Evolutionary conservation across 805 yeast species (phyloP).

Genomic region (Schizosaccharomyces octosporus): DNA sequence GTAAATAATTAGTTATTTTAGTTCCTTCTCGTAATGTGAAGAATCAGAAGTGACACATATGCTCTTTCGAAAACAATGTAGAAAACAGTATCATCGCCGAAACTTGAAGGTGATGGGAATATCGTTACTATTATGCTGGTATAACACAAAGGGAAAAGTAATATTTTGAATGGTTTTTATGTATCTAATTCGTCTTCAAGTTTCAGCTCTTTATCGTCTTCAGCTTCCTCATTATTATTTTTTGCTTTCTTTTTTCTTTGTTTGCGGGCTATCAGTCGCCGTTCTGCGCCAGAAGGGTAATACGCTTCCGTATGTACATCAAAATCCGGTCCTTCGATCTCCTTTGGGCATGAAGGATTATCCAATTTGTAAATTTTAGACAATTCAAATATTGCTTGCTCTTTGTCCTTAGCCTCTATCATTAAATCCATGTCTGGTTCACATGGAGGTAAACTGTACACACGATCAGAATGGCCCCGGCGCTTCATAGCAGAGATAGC

Average conservation of each 20-base stretch:
- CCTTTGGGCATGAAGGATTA: neutral
- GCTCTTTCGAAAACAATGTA: too few species aligned
- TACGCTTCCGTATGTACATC: neutral
- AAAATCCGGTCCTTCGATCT: neutral
- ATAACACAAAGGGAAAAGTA: too few species aligned
- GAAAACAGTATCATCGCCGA: too few species aligned
- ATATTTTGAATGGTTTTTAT: too few species aligned
- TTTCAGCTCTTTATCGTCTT: too few species aligned
- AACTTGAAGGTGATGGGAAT: too few species aligned
- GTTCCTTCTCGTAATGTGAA: too few species aligned
- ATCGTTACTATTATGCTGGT: too few species aligned
- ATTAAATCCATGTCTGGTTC: neutral
- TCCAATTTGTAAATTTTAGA: neutral
- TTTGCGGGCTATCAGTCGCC: conserved; percentile 18
- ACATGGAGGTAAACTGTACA: conserved; percentile 1
- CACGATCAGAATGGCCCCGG: conserved; percentile 1
- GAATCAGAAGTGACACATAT: too few species aligned
- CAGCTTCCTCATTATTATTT: neutral
- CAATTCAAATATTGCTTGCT: conserved; percentile 3
- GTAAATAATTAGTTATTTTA: too few species aligned
- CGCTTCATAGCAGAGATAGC: neutral
- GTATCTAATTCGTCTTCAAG: too few species aligned
- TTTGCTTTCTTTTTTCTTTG: neutral
- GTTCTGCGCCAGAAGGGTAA: neutral
- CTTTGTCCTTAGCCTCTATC: conserved; percentile 3